phyloP scores from a whole-genome alignment of 495 filamentous ascomycete species.

The Bathelium albidoporum region DNA sequence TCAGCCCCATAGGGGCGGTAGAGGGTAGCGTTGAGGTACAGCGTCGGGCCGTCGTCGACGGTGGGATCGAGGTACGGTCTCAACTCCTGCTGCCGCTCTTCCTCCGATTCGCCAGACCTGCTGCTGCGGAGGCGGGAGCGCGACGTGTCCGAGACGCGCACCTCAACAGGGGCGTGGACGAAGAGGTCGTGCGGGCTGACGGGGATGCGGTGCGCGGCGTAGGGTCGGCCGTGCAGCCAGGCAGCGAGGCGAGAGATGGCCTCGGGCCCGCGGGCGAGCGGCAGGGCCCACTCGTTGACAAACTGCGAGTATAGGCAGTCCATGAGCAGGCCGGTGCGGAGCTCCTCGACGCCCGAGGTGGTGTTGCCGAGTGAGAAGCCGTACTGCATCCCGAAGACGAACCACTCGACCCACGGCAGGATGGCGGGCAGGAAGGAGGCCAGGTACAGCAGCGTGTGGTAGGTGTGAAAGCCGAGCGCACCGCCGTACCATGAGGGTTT shows the following conservation, averaged over 20 bases:
- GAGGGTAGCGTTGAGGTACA: slow-evolving; percentile 93
- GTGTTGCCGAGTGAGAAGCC: slow-evolving; percentile 62
- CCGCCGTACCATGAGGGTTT: slow-evolving; percentile 66
- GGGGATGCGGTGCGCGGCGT: slow-evolving; percentile 45
- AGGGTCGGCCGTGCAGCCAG: slow-evolving; percentile 57
- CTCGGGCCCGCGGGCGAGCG: slow-evolving; percentile 79
- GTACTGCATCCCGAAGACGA: slow-evolving; percentile 92
- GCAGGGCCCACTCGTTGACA: slow-evolving; percentile 96
- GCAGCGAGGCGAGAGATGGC: slow-evolving; percentile 70
- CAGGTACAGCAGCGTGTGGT: slow-evolving; percentile 76
- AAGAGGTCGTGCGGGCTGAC: slow-evolving; percentile 68
- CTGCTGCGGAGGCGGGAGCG: no score
- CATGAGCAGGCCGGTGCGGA: slow-evolving; percentile 73
- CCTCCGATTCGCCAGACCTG: no score
- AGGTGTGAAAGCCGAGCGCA: slow-evolving; percentile 70
- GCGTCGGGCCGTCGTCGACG: slow-evolving; percentile 55
- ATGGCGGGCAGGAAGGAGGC: slow-evolving; percentile 68
- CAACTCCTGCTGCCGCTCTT: slow-evolving; percentile 30
- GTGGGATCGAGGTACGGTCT: slow-evolving; percentile 75
- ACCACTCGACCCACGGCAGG: slow-evolving; percentile 80
- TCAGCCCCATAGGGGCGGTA: slow-evolving; percentile 81
- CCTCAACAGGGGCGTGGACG: slow-evolving; percentile 89
- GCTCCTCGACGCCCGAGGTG: slow-evolving; percentile 67
- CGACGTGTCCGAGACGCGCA: slow-evolving; percentile 76
- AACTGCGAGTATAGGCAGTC: slow-evolving; percentile 95